These are phyloP conservation scores for Cicer pinnatifidum DNA, from an alignment of 306 rosid species.

Conservation along the genomic window DNA sequence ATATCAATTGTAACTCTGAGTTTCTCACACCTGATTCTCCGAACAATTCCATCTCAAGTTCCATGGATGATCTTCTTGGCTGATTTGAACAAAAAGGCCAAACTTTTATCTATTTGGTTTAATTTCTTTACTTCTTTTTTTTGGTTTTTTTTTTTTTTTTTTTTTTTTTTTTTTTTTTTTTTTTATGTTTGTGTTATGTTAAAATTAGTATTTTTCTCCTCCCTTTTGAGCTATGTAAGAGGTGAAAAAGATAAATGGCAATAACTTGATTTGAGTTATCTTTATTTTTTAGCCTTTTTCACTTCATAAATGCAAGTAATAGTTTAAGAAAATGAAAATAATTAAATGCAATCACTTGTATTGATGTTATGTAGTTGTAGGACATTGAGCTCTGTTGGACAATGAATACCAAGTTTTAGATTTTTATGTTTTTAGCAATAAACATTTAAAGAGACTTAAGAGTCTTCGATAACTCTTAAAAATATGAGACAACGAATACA, in stretches of 20 bases:
- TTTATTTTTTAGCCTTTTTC: slow-evolving; percentile 43
- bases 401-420: too few species aligned
- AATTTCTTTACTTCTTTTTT: background rate
- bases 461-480: background rate
- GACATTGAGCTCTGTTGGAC: too few species aligned
- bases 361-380: too few species aligned
- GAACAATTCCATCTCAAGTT: slow-evolving; percentile 57
- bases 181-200: slow-evolving; percentile 34
- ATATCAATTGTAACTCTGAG: slow-evolving; percentile 53
- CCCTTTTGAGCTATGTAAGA: slow-evolving; percentile 47
- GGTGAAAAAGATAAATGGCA: slow-evolving; percentile 51
- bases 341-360: too few species aligned
- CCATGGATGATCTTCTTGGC: slow-evolving; percentile 62
- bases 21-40: slow-evolving; percentile 62
- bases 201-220: slow-evolving; percentile 41
- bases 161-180: background rate
- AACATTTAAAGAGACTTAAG: background rate
- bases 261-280: slow-evolving; percentile 50
- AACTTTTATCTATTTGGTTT: slow-evolving; percentile 25
- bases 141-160: background rate
- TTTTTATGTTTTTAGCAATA: background rate
- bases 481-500: too few species aligned
- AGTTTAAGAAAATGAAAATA: too few species aligned
- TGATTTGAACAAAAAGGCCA: slow-evolving; percentile 36
- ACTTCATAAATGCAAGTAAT: background rate